Evolutionary conservation across 257 asterid genomes (phyloP).

Genomic region (Rauvolfia tetraphylla): DNA sequence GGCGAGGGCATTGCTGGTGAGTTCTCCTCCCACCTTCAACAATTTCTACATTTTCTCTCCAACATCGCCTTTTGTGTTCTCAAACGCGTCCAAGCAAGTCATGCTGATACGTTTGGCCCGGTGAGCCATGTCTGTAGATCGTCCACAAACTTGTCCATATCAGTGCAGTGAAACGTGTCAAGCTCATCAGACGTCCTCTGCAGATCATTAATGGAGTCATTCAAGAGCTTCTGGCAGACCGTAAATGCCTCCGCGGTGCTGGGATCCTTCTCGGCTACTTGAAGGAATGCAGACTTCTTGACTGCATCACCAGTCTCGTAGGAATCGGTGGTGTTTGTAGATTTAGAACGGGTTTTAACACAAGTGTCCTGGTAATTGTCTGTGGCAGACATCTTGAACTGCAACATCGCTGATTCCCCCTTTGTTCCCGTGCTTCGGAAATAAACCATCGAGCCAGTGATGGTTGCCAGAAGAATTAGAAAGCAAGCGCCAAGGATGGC

Average conservation of each 20-base stretch:
- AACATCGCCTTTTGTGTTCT: constrained; percentile 45
- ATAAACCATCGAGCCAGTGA: constrained; percentile 27
- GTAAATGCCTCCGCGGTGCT: constrained; percentile 51
- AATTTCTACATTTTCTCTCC: constrained; percentile 46
- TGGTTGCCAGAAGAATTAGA: constrained; percentile 21
- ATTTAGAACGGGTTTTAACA: constrained; percentile 32
- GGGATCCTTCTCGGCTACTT: constrained; percentile 40
- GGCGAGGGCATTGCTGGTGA: constrained; percentile 55
- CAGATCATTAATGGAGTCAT: constrained; percentile 50
- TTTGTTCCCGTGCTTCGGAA: neutral
- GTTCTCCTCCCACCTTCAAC: constrained; percentile 38
- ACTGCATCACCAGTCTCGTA: constrained; percentile 40
- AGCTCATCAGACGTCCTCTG: constrained; percentile 34
- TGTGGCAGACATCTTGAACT: constrained; percentile 45
- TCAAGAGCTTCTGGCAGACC: constrained; percentile 46
- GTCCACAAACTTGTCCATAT: constrained; percentile 32
- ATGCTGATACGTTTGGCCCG: constrained; percentile 61
- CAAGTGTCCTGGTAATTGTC: constrained; percentile 56
- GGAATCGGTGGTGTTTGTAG: constrained; percentile 44
- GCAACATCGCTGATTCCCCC: neutral
- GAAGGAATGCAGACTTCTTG: constrained; percentile 28
- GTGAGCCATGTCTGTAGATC: constrained; percentile 77
- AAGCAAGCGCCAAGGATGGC: neutral
- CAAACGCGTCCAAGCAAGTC: constrained; percentile 64
- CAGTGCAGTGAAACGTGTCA: constrained; percentile 20